Percentiles rank a stretch among this genome's conserved stretches.
Evolutionary conservation across 306 rosid species (phyloP).

Genomic region (Inga oerstediana): DNA sequence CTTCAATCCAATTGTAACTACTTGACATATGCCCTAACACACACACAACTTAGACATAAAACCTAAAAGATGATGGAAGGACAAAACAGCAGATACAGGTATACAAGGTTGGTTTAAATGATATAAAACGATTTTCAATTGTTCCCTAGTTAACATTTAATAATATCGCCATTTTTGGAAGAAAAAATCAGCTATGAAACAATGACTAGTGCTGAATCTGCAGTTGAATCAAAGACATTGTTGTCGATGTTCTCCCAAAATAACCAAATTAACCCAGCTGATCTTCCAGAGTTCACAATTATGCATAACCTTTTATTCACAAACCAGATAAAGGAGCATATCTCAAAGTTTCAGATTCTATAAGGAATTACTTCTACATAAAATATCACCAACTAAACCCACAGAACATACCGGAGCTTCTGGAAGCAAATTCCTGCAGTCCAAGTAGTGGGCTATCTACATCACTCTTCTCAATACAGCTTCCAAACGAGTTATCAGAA

Average conservation of each 20-base stretch:
- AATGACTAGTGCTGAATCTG: background rate
- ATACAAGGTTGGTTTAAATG: background rate
- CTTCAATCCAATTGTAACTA: background rate
- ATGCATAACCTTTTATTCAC: slow-evolving; percentile 14
- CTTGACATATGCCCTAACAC: background rate
- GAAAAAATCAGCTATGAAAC: background rate
- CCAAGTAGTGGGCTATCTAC: slow-evolving; percentile 39
- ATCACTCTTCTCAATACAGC: slow-evolving; percentile 51
- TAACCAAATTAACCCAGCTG: slow-evolving; percentile 2
- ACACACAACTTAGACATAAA: background rate
- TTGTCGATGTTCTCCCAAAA: background rate
- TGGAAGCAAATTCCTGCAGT: slow-evolving; percentile 43
- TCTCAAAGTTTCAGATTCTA: slow-evolving; percentile 11
- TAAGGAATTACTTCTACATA: background rate
- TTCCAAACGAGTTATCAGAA: slow-evolving; percentile 41
- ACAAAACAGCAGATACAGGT: background rate
- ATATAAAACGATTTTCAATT: background rate
- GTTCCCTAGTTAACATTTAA: background rate
- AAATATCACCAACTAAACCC: slow-evolving; percentile 29
- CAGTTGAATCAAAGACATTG: background rate
- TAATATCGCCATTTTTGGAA: background rate
- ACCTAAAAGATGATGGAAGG: slow-evolving; percentile 4
- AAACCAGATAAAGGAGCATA: slow-evolving; percentile 9
- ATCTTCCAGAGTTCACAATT: slow-evolving; percentile 19
- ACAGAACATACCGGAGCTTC: slow-evolving; percentile 58